Evolutionary conservation across 306 rosid genomes (phyloP), one percentile per base, ranked within the genome.

Genomic region (Heteromeles arbutifolia): DNA sequence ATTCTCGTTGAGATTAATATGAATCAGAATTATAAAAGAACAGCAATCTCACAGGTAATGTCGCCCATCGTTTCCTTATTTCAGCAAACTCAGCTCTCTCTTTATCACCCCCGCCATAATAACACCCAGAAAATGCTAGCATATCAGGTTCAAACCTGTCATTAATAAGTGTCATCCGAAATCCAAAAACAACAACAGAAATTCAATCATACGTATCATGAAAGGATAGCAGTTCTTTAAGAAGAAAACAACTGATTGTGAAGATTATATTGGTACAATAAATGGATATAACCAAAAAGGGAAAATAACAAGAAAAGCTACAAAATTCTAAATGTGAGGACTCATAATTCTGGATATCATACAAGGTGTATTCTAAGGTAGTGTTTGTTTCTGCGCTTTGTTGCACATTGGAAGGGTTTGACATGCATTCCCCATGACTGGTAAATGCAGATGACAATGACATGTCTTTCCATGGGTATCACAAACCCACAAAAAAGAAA

Each of bases 111-210:
- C 99, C 99, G 11, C 99, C 99, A 82, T 88, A 92, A 82, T 96
- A 96, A 81, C 99, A 96, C 70, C 99, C 97, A 67, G 99, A 96
- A 85, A 96, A 96, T 77, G 99, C 99, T 75, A 96, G 92, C 99
- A 96, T 96, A 85, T 96, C 99, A 67, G 98, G 92, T 87, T 96
- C 99, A 88, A 92, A 96, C 96, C 98, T 94, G 86, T 65, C 82
- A 83, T 63, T 44, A 78, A 90, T 77, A 32, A 63, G 77, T 81
- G 64, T 77, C 78, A 45, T 73, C 76, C 71, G 58, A 76, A 79
- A 68, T 70, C 45, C 25, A 56, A 57, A 50, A 39, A 79, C 1
- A 53, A 65, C 57, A 15, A 79, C 41, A 69, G 44, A 41, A 26
- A 62, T 45, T 13, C 44, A 44, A 29, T 15, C 31, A 43, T 24